These are phyloP conservation scores for Davidsoniella australis DNA, from an alignment of 2,329 filamentous ascomycete species.

Conservation along the genomic window DNA sequence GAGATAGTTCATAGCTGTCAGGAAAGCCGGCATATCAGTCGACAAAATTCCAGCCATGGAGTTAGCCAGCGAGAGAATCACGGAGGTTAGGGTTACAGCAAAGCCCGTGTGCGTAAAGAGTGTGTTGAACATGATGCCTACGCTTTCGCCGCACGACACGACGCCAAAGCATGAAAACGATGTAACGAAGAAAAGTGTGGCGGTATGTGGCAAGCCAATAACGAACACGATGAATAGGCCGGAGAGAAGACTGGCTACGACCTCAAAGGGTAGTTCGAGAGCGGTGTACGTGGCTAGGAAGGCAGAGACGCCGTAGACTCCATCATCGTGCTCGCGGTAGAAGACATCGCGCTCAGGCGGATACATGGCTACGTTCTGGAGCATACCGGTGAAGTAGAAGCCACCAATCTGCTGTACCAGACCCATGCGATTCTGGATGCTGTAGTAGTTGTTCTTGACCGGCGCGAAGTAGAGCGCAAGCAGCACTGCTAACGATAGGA, in stretches of 20 bases:
- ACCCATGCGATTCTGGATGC: conserved; percentile 56
- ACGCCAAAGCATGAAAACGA: conserved; percentile 57
- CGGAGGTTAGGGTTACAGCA: conserved; percentile 53
- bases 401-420: conserved; percentile 57
- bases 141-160: conserved; percentile 55
- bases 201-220: conserved; percentile 45
- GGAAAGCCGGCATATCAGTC: conserved; percentile 48
- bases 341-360: conserved; percentile 58
- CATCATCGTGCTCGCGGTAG: conserved; percentile 59
- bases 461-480: conserved; percentile 56
- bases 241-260: conserved; percentile 47
- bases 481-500: conserved; percentile 44
- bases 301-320: conserved; percentile 51
- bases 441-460: conserved; percentile 48
- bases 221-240: conserved; percentile 46
- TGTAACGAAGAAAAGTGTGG: conserved; percentile 47
- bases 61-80: conserved; percentile 53
- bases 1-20: conserved; percentile 54
- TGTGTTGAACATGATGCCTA: conserved; percentile 70
- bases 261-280: conserved; percentile 56
- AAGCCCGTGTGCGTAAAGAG: conserved; percentile 59
- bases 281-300: conserved; percentile 56
- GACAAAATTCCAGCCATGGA: conserved; percentile 56
- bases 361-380: conserved; percentile 63
- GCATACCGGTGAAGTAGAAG: conserved; percentile 60